Percentiles rank a stretch among this genome's conserved stretches.
Evolutionary conservation across 2,329 filamentous ascomycete genomes (phyloP).

Genomic region (Calonectria pseudoreteaudii): DNA sequence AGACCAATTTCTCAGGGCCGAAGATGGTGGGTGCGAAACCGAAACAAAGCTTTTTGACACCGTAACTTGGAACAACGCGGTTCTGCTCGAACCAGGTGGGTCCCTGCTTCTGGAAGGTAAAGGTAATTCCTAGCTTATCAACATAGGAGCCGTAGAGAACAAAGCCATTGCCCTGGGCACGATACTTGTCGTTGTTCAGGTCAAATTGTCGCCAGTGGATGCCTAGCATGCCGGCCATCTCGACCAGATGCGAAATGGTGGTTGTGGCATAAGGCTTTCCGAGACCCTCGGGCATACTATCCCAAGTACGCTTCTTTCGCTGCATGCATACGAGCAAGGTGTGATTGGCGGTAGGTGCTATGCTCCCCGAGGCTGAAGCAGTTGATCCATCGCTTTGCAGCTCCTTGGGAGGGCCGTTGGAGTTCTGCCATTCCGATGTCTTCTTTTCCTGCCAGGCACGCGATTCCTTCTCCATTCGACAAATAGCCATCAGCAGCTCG

Average conservation of each 20-base stretch:
- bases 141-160: conserved; percentile 46
- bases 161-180: conserved; percentile 52
- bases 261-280: conserved; percentile 49
- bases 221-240: conserved; percentile 51
- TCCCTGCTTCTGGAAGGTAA: conserved; percentile 53
- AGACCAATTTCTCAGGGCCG: conserved; percentile 35
- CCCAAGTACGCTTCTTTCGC: conserved; percentile 36
- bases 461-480: conserved; percentile 38
- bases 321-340: conserved; percentile 37
- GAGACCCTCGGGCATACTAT: conserved; percentile 37
- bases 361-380: background rate
- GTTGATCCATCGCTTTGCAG: background rate
- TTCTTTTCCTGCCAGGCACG: conserved; percentile 35
- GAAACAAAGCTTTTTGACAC: conserved; percentile 55
- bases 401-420: conserved; percentile 22
- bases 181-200: conserved; percentile 49
- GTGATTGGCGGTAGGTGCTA: conserved; percentile 10
- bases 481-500: conserved; percentile 33
- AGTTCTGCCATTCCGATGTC: conserved; percentile 25
- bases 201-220: conserved; percentile 58
- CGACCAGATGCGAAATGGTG: conserved; percentile 50
- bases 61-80: conserved; percentile 50
- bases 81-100: conserved; percentile 49
- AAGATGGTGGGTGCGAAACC: conserved; percentile 56
- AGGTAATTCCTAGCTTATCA: conserved; percentile 53